Evolutionary conservation across 139 green algal genomes (phyloP).

Genomic region (Coelastrella sp.): DNA sequence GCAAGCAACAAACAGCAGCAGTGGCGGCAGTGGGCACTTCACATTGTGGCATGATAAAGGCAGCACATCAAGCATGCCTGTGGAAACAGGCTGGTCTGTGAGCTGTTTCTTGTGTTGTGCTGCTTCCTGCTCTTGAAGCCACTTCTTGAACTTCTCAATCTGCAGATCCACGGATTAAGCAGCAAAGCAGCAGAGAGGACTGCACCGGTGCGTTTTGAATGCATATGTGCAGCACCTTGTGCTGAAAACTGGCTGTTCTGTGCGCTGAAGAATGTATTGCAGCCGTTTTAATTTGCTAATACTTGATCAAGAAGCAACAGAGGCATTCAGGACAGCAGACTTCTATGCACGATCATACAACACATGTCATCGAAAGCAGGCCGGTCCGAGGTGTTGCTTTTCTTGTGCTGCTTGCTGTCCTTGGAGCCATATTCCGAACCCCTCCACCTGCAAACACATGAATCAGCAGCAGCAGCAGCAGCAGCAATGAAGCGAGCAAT

Average conservation of each 20-base stretch:
- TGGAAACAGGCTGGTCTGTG: conserved; percentile 79
- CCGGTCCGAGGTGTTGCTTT: too few species aligned
- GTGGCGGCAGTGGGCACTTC: neutral
- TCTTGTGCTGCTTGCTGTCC: too few species aligned
- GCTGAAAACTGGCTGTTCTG: neutral
- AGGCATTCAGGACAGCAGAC: too few species aligned
- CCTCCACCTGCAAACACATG: conserved; percentile 53
- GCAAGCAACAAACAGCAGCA: neutral
- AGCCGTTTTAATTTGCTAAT: too few species aligned
- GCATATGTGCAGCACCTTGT: too few species aligned
- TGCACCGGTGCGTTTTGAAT: too few species aligned
- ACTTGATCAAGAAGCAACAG: neutral
- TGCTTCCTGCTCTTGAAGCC: conserved; percentile 72
- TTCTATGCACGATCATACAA: too few species aligned
- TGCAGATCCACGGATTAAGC: conserved; percentile 44
- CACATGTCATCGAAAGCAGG: too few species aligned
- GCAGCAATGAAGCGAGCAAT: neutral
- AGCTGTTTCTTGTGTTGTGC: conserved; percentile 72
- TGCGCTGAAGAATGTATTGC: neutral
- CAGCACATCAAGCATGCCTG: neutral
- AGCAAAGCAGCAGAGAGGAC: too few species aligned
- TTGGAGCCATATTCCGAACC: conserved; percentile 39
- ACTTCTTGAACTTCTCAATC: conserved; percentile 69
- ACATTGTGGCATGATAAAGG: neutral
- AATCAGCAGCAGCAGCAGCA: too few species aligned